Percentiles rank a stretch among this genome's conserved stretches.
Evolutionary conservation across 2,329 filamentous ascomycete genomes (phyloP).

Genomic region (Monascus ruber): DNA sequence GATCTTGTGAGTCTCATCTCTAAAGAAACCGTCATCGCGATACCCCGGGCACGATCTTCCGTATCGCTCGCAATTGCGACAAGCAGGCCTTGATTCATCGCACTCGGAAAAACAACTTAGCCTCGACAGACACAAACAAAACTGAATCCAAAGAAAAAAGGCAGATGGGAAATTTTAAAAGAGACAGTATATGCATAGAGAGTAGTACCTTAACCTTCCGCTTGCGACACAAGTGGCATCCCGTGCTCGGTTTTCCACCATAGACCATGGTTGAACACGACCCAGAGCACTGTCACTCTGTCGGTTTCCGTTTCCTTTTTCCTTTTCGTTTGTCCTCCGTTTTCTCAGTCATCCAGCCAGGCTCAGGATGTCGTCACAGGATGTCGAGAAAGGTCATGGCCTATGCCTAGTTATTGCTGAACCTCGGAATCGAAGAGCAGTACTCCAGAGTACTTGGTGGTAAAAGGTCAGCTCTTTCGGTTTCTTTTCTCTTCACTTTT

Average conservation of each 20-base stretch:
- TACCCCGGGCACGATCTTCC: conserved; percentile 27
- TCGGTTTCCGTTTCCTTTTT: no score
- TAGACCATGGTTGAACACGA: conserved; percentile 26
- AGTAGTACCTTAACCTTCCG: conserved; percentile 27
- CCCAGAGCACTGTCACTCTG: no score
- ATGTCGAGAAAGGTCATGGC: background rate
- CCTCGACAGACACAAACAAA: conserved; percentile 1
- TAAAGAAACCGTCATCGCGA: conserved; percentile 22
- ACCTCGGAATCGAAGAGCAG: background rate
- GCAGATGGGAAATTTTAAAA: no score
- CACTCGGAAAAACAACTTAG: conserved; percentile 12
- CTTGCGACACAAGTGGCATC: conserved; percentile 29
- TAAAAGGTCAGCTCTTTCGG: no score
- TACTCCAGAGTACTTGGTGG: background rate
- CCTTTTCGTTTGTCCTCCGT: no score
- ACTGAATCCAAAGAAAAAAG: no score
- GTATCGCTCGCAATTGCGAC: conserved; percentile 25
- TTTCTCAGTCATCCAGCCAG: no score
- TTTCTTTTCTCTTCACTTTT: no score
- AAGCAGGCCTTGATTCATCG: conserved; percentile 25
- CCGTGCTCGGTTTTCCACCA: conserved; percentile 28
- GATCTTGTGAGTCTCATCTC: conserved; percentile 22
- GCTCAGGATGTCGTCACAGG: no score
- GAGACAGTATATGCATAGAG: background rate
- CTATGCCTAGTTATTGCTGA: background rate